Conservation (phyloP, 139 green algal genomes). For the Chlorella sp. region DNA sequence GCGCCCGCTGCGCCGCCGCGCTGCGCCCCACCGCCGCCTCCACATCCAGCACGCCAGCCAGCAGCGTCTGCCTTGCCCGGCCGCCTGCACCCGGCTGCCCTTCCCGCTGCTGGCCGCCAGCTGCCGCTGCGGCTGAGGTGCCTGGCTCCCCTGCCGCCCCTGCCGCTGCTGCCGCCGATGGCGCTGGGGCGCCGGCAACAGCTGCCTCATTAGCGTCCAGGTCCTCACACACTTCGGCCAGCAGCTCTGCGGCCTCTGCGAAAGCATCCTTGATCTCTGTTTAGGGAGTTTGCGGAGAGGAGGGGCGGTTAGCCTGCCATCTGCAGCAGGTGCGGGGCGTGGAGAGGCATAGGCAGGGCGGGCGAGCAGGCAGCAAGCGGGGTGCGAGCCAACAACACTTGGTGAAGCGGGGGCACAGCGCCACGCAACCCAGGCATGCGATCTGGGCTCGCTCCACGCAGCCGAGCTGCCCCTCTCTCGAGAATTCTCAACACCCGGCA, state of each 20-base stretch:
- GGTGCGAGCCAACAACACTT: too few relatives aligned
- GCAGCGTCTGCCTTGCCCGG: not conserved
- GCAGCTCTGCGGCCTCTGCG: slow-evolving; percentile 25
- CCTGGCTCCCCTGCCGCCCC: not conserved
- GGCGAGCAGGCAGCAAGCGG: slow-evolving; percentile 6
- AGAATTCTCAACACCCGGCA: too few relatives aligned
- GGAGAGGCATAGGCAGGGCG: not conserved
- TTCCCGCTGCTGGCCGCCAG: not conserved
- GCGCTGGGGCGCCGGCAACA: not conserved
- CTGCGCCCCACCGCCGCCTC: slow-evolving; percentile 37
- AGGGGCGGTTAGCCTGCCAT: too few relatives aligned
- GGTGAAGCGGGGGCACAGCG: too few relatives aligned
- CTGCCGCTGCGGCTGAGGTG: not conserved
- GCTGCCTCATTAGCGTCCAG: slow-evolving; percentile 31
- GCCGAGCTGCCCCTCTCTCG: too few relatives aligned
- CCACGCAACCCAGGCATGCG: too few relatives aligned
- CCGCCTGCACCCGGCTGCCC: not conserved
- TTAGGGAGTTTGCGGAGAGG: not conserved
- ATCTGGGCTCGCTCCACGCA: too few relatives aligned
- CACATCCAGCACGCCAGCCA: slow-evolving; percentile 29
- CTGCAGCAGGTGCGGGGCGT: too few relatives aligned
- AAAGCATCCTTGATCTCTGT: slow-evolving; percentile 42
- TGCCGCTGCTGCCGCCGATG: not conserved
- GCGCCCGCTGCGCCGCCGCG: not conserved
- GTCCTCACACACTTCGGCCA: slow-evolving; percentile 48